Evolutionary conservation across 305 asterid species (phyloP), one percentile per base, ranked within the genome.

Genomic region (Andrographis paniculata): DNA sequence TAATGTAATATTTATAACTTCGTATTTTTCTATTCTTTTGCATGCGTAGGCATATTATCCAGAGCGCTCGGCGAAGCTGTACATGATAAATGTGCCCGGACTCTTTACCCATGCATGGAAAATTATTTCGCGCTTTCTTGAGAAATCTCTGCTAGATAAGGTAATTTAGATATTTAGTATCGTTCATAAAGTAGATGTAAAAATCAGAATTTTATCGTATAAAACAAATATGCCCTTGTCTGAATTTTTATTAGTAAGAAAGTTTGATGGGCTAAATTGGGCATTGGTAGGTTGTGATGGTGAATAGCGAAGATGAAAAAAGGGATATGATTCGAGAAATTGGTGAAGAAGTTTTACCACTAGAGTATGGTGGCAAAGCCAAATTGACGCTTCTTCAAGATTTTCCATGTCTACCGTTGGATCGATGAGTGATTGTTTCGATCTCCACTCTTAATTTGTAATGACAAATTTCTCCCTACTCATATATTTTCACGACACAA

Each of bases 121-220:
- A 65, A 35, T 84, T 17, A 63, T 87, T 52, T 75, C 83, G 12
- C 79, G 73, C 46, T 78, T 78, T 47, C 73, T 87, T 17, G 97
- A 87, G 50, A 75, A 84, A 66, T 79, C 85, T 54, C 80, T 92
- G 21, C 45, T 63, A 20, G 78, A 79, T 17, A 87, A 87, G 95
- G 95, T 86, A 65, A 30, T 30, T 18, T 20, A 9, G 11, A 20
- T 31, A 13, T 27, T 27, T 14, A 22, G 13, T 9, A 10, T 27
- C 10, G 6, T 27, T 27, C n/a, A n/a, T n/a, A n/a, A n/a, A n/a
- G n/a, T n/a, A n/a, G n/a, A n/a, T n/a, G n/a, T n/a, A n/a, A n/a
- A n/a, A n/a, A n/a, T n/a, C n/a, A n/a, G n/a, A n/a, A n/a, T n/a
- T 27, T 27, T 10, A 27, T 40, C 28, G 31, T 48, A 19, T 53